Evolutionary conservation across 805 yeast genomes (phyloP).

Genomic region (Phaffomyces thermotolerans): DNA sequence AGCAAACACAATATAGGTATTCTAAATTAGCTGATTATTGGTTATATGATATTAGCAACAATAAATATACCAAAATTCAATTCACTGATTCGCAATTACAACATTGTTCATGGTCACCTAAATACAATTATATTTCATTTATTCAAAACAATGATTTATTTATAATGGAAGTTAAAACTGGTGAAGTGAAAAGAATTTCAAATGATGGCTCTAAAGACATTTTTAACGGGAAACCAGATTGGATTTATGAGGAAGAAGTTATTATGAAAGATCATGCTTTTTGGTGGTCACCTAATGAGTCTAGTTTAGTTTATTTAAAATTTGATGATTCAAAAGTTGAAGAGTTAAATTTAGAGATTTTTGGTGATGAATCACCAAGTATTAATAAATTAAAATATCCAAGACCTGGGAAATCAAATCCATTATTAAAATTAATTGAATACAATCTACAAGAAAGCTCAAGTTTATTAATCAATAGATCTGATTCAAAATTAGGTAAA

Average conservation of each 20-base stretch:
- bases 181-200: constrained; percentile 18
- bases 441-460: constrained; percentile 30
- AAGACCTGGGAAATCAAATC: constrained; percentile 62
- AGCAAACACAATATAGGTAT: constrained; percentile 54
- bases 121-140: constrained; percentile 46
- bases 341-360: constrained; percentile 44
- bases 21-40: constrained; percentile 58
- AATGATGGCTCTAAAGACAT: constrained; percentile 46
- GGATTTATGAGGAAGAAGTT: constrained; percentile 85
- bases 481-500: constrained; percentile 28
- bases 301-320: constrained; percentile 45
- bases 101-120: constrained; percentile 57
- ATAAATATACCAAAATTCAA: constrained; percentile 26
- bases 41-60: constrained; percentile 43
- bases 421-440: constrained; percentile 40
- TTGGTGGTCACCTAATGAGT: constrained; percentile 70
- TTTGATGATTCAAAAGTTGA: constrained; percentile 57
- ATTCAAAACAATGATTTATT: constrained; percentile 51
- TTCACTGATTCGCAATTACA: constrained; percentile 21
- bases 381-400: constrained; percentile 52
- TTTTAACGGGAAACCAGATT: constrained; percentile 67
- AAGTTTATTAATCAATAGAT: constrained; percentile 10
- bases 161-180: constrained; percentile 31
- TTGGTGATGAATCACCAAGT: constrained; percentile 43
- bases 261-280: constrained; percentile 48